These are phyloP conservation scores for Diplodia seriata DNA, from an alignment of 2,329 filamentous ascomycete genomes.

Conservation along the genomic window DNA sequence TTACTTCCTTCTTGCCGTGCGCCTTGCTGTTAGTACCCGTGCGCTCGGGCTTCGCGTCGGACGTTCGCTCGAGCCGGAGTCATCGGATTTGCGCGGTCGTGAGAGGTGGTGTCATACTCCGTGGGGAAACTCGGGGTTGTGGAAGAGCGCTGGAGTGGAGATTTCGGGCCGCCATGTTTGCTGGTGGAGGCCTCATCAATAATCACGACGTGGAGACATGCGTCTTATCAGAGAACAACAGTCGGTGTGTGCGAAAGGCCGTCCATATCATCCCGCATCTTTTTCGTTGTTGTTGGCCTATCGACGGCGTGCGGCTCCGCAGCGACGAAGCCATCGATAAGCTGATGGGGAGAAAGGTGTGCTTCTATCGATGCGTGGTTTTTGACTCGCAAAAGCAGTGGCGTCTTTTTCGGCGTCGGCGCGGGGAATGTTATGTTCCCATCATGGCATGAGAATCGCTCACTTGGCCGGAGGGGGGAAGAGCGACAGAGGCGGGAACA, in stretches of 20 bases:
- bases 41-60: neutral
- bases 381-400: neutral
- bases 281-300: neutral
- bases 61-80: neutral
- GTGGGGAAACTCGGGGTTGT: neutral
- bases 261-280: neutral
- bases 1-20: neutral
- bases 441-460: neutral
- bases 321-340: too few relatives aligned
- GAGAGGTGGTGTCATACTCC: constrained; percentile 1
- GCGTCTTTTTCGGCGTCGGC: neutral
- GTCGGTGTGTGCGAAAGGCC: neutral
- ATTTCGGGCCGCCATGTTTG: neutral
- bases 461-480: neutral
- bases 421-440: neutral
- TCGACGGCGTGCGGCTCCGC: neutral
- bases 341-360: too few relatives aligned
- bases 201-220: neutral
- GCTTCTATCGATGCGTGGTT: neutral
- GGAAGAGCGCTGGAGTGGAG: neutral
- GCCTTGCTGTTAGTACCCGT: neutral
- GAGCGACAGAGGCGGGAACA: neutral
- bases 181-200: neutral
- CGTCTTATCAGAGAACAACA: neutral
- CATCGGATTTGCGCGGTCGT: neutral